Percentiles rank a stretch among this genome's conserved stretches.
Conservation (phyloP, 805 yeast genomes). For the Ogataea degrootiae region DNA sequence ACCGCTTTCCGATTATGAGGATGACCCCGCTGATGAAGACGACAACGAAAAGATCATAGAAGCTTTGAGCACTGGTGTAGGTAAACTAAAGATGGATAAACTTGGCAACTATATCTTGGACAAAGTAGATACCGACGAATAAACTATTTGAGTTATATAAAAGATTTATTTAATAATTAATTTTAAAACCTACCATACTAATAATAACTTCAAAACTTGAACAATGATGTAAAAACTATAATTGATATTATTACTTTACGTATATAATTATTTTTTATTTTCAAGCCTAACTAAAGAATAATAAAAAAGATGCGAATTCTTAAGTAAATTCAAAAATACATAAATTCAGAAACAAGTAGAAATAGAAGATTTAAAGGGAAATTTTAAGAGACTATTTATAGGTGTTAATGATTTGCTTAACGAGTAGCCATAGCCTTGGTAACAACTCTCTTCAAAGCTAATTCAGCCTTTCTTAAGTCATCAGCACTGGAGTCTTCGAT, state of each 20-base stretch:
- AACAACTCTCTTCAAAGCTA: constrained; percentile 97
- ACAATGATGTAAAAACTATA: too few relatives aligned
- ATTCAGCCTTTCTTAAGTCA: constrained; percentile 98
- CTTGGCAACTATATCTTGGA: constrained; percentile 77
- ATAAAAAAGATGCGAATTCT: constrained; percentile 15
- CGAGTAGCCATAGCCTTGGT: constrained; percentile 99
- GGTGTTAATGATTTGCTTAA: constrained; percentile 38
- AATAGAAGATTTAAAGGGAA: constrained; percentile 4
- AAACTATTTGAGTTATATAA: not conserved
- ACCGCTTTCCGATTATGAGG: constrained; percentile 30
- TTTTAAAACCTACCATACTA: too few relatives aligned
- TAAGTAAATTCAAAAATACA: constrained; percentile 4
- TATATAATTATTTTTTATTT: too few relatives aligned
- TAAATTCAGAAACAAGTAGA: constrained; percentile 8
- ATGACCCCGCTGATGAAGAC: constrained; percentile 29
- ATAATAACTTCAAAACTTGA: too few relatives aligned
- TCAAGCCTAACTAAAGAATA: not conserved
- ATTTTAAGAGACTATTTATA: constrained; percentile 6
- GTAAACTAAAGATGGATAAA: constrained; percentile 72
- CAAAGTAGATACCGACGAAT: constrained; percentile 12
- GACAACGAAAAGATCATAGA: constrained; percentile 56
- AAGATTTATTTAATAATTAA: too few relatives aligned
- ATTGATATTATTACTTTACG: too few relatives aligned
- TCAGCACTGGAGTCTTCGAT: constrained; percentile 95
- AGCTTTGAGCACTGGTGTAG: constrained; percentile 61